Base-by-base conservation (phyloP, 179 eudicot genomes). In the Heliamphora pulchella region DNA sequence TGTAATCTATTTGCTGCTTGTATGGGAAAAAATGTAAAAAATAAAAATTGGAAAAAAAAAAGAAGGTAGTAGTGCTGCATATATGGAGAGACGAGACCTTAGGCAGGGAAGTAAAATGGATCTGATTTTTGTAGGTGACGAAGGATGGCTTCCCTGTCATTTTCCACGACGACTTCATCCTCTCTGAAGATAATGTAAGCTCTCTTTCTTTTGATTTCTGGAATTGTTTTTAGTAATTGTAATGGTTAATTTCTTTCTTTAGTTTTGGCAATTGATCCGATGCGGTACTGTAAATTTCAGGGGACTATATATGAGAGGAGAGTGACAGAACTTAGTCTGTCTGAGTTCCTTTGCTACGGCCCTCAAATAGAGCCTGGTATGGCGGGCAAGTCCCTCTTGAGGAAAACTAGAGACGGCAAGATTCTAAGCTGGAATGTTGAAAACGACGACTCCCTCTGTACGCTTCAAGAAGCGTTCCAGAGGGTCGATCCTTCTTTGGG, bases 91-190 rank as follows among this genome's bases (percentile, higher is more conserved):
- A 66, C 75, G 51, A 72, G 75, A 78, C 61, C 39, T 47, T 83
- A 64, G 57, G 77, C 63, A 44, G 48, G 20, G 61, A 78, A 83
- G 63, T 71, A 71, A 64, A 87, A 82, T 22, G 81, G 70, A 77
- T 53, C 76, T 80, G 81, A 81, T 83, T 80, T 81, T 85, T 91
- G 81, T 81, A 94, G 98, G 98, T 94, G 68, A 94, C 97, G 0
- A 92, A 80, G 78, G 98, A 94, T 84, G 92, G 87, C 48, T 86
- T 87, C 79, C 98, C 98, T 2, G 82, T 94, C 78, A 94, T 94
- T 71, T 94, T 94, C 82, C 98, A 94, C 31, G 98, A 92, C 81
- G 84, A 92, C 80, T 86, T 85, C 87, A 92, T 94, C 83, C 77
- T 85, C 71, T 83, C 93, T 6, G 83, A 91, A 82, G 93, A 91